Base-by-base conservation (phyloP, 768 basidiomycete genomes). In the Collybia sordida region DNA sequence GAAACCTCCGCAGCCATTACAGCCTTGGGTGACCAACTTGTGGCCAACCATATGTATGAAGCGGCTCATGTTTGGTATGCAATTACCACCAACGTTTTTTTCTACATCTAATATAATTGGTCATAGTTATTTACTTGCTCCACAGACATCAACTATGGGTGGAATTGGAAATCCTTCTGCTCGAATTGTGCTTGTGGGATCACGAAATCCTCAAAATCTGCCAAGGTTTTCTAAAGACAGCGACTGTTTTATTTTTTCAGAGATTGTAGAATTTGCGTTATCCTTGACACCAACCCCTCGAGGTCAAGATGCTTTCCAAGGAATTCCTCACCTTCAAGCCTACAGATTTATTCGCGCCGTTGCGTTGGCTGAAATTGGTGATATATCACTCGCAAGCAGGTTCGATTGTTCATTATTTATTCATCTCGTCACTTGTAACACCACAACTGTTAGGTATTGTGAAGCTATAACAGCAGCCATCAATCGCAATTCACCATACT, bases 51-150 rank as follows among this genome's bases (percentile, higher is more conserved):
- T 27, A 84, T 90, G 70, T 68, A 82, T 7, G 88, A 94, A 57
- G 93, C 94, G 15, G 93, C 93, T 19, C 95, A 98, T 73, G 82
- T 76, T 50, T 99, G 97, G 96, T 98, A 60, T 54, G 86, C 71
- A 27, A 49, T 24, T 25, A 11, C 14, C 27, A 14, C 47, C 49
- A 15, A 17, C 22, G 27, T 11, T 12, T 4, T 42, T 23, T 49
- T 19, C 35, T 50, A 42, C 27, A 9, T 56, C 46, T 64, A 17
- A 50, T 9, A 43, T 41, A 52, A 36, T 50, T n/a, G 34, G 18
- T 19, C 45, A 6, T 56, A 96, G 93, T 62, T 93, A 95, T 62
- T 72, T 98, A 4, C 79, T 98, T 35, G 88, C 96, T 2, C 86
- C 88, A 12, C 88, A 89, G 56, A 88, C 92, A 0, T 77, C 92